These are phyloP conservation scores for Sarocladium strictum DNA, from an alignment of 2,329 filamentous ascomycete genomes.

Conservation along the genomic window DNA sequence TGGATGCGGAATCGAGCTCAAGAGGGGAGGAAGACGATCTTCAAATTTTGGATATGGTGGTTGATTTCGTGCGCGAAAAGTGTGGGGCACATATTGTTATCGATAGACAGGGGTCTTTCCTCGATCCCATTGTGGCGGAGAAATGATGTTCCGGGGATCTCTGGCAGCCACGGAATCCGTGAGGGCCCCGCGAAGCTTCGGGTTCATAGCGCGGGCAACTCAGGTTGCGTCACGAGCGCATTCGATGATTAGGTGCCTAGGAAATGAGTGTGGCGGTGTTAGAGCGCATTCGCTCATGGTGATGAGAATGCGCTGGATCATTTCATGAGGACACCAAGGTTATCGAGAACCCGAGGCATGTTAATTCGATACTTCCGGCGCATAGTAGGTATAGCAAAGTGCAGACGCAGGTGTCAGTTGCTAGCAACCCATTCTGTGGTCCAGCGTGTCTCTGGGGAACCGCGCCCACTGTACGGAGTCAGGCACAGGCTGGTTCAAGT, in stretches of 20 bases:
- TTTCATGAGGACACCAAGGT: neutral
- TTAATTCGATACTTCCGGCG: neutral
- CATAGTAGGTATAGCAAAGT: neutral
- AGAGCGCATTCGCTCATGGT: neutral
- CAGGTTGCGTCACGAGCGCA: slow-evolving; percentile 4
- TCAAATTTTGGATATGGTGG: slow-evolving; percentile 7
- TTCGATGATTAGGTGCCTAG: neutral
- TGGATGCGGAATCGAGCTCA: neutral
- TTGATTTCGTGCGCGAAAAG: slow-evolving; percentile 6
- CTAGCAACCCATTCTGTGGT: too few species aligned
- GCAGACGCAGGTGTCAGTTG: neutral
- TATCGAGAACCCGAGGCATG: neutral
- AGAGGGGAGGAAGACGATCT: neutral
- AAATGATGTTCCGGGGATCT: slow-evolving; percentile 1
- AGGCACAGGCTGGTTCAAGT: neutral
- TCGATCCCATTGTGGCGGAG: neutral
- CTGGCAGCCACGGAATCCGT: neutral
- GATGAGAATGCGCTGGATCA: neutral
- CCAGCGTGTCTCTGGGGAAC: neutral
- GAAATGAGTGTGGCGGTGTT: neutral
- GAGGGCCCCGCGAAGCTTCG: too few species aligned
- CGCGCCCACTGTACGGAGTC: neutral
- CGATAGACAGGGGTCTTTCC: neutral
- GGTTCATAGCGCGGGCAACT: neutral
- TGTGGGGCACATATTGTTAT: slow-evolving; percentile 1